A percentile compares a stretch with the other conserved stretches of the same genome.
phyloP scores from a whole-genome alignment of 768 basidiomycete species.

The Macrolepiota albuminosa region DNA sequence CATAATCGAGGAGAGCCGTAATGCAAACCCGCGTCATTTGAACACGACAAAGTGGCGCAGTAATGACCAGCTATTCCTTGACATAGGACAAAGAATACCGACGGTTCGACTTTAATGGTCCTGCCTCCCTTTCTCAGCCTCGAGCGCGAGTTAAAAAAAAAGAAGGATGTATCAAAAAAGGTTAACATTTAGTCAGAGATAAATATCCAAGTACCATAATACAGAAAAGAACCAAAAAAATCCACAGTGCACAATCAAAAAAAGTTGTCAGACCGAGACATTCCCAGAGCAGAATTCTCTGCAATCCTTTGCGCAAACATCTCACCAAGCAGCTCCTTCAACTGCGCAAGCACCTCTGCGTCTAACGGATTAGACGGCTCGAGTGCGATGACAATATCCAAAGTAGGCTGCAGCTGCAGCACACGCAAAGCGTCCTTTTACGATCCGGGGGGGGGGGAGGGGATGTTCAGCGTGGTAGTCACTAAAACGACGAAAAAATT shows the following conservation, averaged over 20 bases:
- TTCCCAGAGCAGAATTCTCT: slow-evolving; percentile 47
- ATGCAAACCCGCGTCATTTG: no score
- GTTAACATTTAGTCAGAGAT: no score
- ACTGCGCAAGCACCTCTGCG: slow-evolving; percentile 34
- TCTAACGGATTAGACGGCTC: slow-evolving; percentile 48
- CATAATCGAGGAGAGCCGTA: no score
- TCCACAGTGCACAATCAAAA: background rate
- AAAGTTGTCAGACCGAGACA: slow-evolving; percentile 13
- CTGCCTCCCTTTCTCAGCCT: no score
- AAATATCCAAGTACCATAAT: background rate
- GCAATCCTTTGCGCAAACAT: slow-evolving; percentile 55
- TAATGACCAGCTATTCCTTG: no score
- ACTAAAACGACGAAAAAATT: background rate
- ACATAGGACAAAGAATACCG: no score
- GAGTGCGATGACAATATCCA: slow-evolving; percentile 55
- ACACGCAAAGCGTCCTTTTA: slow-evolving; percentile 57
- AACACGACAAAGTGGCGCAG: no score
- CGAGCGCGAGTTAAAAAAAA: no score
- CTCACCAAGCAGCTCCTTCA: slow-evolving; percentile 54
- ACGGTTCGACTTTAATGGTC: no score
- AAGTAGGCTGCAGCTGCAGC: slow-evolving; percentile 50
- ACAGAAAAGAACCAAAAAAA: background rate
- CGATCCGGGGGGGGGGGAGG: background rate
- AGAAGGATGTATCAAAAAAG: no score
- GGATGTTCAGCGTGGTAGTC: no score